Percentiles rank a stretch among this genome's conserved stretches.
Conservation (phyloP, 768 basidiomycete genomes). For the Lanmaoa pseudosensibilis region DNA sequence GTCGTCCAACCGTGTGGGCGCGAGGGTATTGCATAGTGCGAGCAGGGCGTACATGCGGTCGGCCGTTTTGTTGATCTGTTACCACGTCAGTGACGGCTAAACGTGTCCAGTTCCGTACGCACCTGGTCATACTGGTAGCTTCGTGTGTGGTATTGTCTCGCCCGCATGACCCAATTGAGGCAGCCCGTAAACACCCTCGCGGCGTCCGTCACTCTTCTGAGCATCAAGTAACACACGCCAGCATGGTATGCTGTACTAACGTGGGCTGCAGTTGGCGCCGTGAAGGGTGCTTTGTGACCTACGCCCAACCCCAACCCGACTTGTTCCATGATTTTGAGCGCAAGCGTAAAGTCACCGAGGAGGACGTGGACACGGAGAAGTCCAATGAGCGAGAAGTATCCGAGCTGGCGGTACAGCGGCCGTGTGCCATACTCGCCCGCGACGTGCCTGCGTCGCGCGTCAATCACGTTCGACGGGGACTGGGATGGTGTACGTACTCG, state of each 20-base stretch:
- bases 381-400: constrained; percentile 96
- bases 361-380: constrained; percentile 94
- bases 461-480: background rate
- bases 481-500: constrained; percentile 50
- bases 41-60: constrained; percentile 98
- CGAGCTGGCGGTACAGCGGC: constrained; percentile 91
- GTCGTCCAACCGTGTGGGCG: constrained; percentile 90
- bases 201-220: constrained; percentile 92
- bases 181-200: constrained; percentile 91
- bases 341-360: constrained; percentile 93
- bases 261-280: constrained; percentile 95
- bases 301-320: constrained; percentile 91
- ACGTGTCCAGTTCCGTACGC: constrained; percentile 6
- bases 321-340: constrained; percentile 91
- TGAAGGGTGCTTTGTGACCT: constrained; percentile 90
- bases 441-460: constrained; percentile 56
- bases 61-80: constrained; percentile 94
- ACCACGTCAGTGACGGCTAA: background rate
- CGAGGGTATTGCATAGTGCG: constrained; percentile 89
- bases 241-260: constrained; percentile 95
- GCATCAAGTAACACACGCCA: constrained; percentile 95
- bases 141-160: constrained; percentile 95
- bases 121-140: constrained; percentile 97
- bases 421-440: constrained; percentile 90
- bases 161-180: constrained; percentile 92